Conservation (phyloP, 352 stramenopile genomes). For the Pythium biforme region DNA sequence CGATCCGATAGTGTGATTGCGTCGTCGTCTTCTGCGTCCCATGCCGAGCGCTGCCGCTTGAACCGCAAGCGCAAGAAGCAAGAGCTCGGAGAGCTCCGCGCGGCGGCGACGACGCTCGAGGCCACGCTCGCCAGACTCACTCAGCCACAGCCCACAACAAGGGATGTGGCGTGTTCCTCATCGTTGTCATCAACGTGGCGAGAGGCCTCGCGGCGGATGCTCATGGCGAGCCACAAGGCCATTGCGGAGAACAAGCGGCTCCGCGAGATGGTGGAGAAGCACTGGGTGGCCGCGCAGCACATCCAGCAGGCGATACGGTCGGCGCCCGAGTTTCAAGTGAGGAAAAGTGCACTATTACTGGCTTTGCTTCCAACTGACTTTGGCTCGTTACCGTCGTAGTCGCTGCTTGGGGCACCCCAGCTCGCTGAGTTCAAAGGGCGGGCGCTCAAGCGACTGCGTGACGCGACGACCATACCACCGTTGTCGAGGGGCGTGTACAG, state of each 20-base stretch:
- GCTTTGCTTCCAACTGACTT: too few species aligned
- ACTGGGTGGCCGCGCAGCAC: neutral
- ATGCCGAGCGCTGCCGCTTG: slow-evolving; percentile 16
- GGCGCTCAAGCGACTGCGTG: slow-evolving; percentile 1
- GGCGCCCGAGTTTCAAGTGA: slow-evolving; percentile 1
- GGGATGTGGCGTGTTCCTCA: neutral
- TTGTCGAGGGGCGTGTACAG: neutral
- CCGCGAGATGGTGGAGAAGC: slow-evolving; percentile 11
- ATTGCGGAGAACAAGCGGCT: slow-evolving; percentile 15
- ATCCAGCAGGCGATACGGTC: slow-evolving; percentile 11
- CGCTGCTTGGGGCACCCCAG: too few species aligned
- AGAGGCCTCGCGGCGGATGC: neutral
- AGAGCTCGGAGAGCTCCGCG: slow-evolving; percentile 15
- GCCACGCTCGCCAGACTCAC: slow-evolving; percentile 4
- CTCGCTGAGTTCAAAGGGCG: neutral
- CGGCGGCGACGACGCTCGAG: neutral
- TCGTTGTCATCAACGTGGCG: neutral
- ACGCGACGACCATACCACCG: neutral
- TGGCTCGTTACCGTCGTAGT: too few species aligned
- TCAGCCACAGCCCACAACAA: neutral
- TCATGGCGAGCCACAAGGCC: neutral
- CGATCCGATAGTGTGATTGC: neutral
- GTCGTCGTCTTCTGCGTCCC: neutral
- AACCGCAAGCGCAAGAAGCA: slow-evolving; percentile 25
- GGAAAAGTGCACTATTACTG: too few species aligned